These are phyloP conservation scores for Abelmoschus esculentus DNA, from an alignment of 345 rosid species.

Conservation along the genomic window DNA sequence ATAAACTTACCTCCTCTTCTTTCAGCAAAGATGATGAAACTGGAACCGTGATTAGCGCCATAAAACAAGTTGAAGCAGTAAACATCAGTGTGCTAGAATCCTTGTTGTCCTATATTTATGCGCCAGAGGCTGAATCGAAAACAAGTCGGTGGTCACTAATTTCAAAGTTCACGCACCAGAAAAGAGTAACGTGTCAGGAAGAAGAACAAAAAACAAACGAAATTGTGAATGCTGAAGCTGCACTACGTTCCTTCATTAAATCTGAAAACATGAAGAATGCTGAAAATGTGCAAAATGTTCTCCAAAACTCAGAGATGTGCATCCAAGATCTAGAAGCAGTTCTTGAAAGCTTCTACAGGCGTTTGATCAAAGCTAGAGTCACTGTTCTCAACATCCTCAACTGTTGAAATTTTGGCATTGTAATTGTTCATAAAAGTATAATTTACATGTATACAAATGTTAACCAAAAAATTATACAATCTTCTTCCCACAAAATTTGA, in stretches of 20 bases:
- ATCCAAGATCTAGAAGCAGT: conserved; percentile 37
- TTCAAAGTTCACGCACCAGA: conserved; percentile 30
- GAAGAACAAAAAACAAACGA: conserved; percentile 19
- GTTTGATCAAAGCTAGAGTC: conserved; percentile 38
- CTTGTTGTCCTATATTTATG: conserved; percentile 30
- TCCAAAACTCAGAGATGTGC: conserved; percentile 30
- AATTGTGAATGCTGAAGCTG: conserved; percentile 23
- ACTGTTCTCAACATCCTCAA: conserved; percentile 31
- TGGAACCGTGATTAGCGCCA: conserved; percentile 4
- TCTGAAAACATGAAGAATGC: neutral
- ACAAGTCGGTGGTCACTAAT: conserved; percentile 26
- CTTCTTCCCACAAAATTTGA: neutral
- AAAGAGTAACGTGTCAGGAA: conserved; percentile 17
- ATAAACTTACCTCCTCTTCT: conserved; percentile 7
- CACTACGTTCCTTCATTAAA: conserved; percentile 10
- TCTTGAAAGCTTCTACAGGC: conserved; percentile 14
- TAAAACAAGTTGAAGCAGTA: conserved; percentile 28
- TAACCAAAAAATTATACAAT: neutral
- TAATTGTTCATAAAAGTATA: neutral
- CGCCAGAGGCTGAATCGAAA: conserved; percentile 20
- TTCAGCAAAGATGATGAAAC: conserved; percentile 9
- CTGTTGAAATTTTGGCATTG: neutral
- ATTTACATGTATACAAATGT: neutral
- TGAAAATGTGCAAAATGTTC: conserved; percentile 11
- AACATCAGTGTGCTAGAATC: conserved; percentile 27